Base-by-base conservation (phyloP, 306 rosid species). In the Gastrolobium villosum region DNA sequence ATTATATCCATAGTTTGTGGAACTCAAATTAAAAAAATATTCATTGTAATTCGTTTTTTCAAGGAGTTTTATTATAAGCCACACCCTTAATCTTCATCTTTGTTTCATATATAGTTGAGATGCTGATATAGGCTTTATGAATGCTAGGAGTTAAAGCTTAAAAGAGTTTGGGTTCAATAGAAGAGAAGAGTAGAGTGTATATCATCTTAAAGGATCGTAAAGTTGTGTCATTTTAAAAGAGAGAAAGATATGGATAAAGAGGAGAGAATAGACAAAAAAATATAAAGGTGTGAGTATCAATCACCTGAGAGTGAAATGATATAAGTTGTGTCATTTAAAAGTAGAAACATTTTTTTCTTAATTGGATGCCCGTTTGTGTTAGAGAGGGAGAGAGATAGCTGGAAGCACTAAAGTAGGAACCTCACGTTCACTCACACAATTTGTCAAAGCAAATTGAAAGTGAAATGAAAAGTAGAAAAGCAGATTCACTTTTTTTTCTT, bases 381-480 rank as follows among this genome's bases (percentile, higher is more conserved):
- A 49, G 67, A 48, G n/a, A n/a, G n/a, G n/a, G n/a, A n/a, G n/a
- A 63, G 14, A 6, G 50, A 46, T 14, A 75, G 32, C 35, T 36
- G 34, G 71, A 73, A 60, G 74, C 73, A 77, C 45, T 44, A 70
- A 70, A 65, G 76, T 79, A 45, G 79, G 44, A 66, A 66, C 10
- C 54, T 83, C 64, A 55, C 41, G 76, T 74, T 83, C 88, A 67
- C 45, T 70, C 2, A 79, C 85, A 80, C 81, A 82, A 31, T 57
- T 68, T 78, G 85, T 78, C 57, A 84, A 88, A 82, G 88, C 50
- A 82, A 63, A 44, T 75, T 26, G 84, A 61, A 80, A 75, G 66
- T 77, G 63, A 77, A 84, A 79, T 80, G 77, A 31, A 50, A 61
- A 55, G 56, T 79, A 79, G 31, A 57, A 86, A 82, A 76, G 87